Percentiles rank a stretch among this genome's conserved stretches.
These are phyloP conservation scores for Plectosphaerella sp. DNA, from an alignment of 2,329 filamentous ascomycete species.

Conservation along the genomic window DNA sequence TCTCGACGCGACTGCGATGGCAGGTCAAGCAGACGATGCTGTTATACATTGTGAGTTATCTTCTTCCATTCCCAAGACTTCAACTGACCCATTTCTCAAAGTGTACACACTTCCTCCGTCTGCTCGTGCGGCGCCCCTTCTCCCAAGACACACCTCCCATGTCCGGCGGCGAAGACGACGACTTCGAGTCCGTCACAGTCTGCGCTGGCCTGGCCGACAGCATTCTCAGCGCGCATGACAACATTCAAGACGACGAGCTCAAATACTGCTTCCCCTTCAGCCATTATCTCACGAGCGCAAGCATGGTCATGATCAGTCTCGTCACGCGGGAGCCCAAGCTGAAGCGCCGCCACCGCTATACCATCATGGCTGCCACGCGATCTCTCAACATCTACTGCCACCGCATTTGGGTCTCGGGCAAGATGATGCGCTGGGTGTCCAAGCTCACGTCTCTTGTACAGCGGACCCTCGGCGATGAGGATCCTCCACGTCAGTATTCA, in stretches of 20 bases:
- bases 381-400: conserved; percentile 8
- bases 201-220: conserved; percentile 6
- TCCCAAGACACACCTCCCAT: background rate
- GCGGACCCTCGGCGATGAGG: background rate
- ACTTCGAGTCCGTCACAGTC: conserved; percentile 3
- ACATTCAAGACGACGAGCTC: conserved; percentile 3
- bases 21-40: conserved; percentile 8
- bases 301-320: conserved; percentile 6
- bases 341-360: conserved; percentile 1
- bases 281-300: conserved; percentile 6
- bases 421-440: conserved; percentile 8
- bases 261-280: conserved; percentile 9
- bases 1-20: conserved; percentile 2
- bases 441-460: conserved; percentile 4
- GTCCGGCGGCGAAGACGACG: background rate
- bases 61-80: no score
- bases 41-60: conserved; percentile 4
- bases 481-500: background rate
- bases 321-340: conserved; percentile 2
- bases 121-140: conserved; percentile 5
- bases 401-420: conserved; percentile 6
- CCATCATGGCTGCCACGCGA: conserved; percentile 2
- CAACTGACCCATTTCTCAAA: background rate
- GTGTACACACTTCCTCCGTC: conserved; percentile 5
- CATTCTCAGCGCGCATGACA: conserved; percentile 5